Evolutionary conservation across 441 rosid species (phyloP), one percentile per base, ranked within the genome.

Genomic region (Erodium chrysanthum): DNA sequence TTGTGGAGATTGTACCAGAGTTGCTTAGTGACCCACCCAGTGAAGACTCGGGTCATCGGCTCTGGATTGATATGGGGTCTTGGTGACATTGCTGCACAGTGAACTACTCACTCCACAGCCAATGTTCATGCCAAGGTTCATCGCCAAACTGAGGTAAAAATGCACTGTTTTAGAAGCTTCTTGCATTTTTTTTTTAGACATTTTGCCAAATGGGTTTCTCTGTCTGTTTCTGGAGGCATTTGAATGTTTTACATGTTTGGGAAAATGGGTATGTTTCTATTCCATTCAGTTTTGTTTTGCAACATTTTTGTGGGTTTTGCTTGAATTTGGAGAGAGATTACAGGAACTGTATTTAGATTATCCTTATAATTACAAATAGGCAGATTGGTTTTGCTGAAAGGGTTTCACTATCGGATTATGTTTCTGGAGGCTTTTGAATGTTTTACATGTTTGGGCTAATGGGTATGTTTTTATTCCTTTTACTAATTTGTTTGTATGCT

Each of bases 11-110:
- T 42, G 14, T 42, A 42, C 35, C 35, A 31, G 35, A 31, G 35
- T 31, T 31, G 35, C 35, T 73, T 85, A 70, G 70, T 75, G 27
- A 66, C 69, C 42, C 86, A 85, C 61, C 87, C 89, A 3, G 77
- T 83, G 58, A 85, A 80, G 82, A 82, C 84, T 6, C 86, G 82
- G 78, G 66, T 85, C 69, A 65, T 85, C 46, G 81, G 89, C 79
- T 85, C 89, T 1, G 89, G 87, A 33, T 70, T 85, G 68, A 80
- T 85, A 60, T 83, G 89, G 89, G 89, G 84, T 2, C 40, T 72
- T 54, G 89, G 87, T 15, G 89, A 83, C 68, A 73, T 85, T 15
- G 81, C 85, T 66, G 89, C 89, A 10, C 86, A 85, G 77, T 68
- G 82, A 52, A 76, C 82, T 60, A 78, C 84, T 52, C 73, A 71